Base-by-base conservation (phyloP, 139 green algal genomes). In the Coccomyxa sp. region DNA sequence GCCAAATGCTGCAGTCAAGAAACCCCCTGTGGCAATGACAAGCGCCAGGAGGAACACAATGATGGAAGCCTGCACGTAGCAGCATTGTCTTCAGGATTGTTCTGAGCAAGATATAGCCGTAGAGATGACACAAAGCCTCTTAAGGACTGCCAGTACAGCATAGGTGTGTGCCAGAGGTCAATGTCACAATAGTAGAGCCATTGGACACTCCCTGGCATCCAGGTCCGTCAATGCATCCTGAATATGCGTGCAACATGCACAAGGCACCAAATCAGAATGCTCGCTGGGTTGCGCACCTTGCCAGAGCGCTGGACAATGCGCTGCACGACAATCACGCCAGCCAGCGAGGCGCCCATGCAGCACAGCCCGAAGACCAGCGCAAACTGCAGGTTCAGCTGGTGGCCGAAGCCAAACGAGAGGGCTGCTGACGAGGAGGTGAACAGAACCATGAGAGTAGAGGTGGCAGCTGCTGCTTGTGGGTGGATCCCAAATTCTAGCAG, bases 401-500 rank as follows among this genome's bases (percentile, higher is more conserved):
- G 70, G 29, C 78, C 41, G 6, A 82, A 72, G 9, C 79, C 82
- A 36, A 89, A 82, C 39, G 81, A 72, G 33, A 82, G 34, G 36
- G 77, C 75, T 1, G 85, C 85, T 6, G 72, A 39, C 36, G 73
- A 82, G 18, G 76, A 79, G 39, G 78, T 82, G 81, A 88, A 90
- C 34, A 90, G 83, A 18, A 91, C 82, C 74, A 91, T 84, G 31
- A 88, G 73, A 40, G 64, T 75, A 14, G 79, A 82, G 35, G 85
- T 89, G 39, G 87, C 85, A 36, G 83, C 78, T 7, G 70, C 80
- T 0, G 80, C 78, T 72, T 84, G 77, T 0, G 78, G 79, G 55
- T 88, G 82, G n/a, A 80, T 40, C 18, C 76, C 76, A 50, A 88
- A 70, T 41, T 79, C 68, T 24, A 85, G 78, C 69, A 88, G 70